Base-by-base conservation (phyloP, 345 rosid species). In the Angophora floribunda region DNA sequence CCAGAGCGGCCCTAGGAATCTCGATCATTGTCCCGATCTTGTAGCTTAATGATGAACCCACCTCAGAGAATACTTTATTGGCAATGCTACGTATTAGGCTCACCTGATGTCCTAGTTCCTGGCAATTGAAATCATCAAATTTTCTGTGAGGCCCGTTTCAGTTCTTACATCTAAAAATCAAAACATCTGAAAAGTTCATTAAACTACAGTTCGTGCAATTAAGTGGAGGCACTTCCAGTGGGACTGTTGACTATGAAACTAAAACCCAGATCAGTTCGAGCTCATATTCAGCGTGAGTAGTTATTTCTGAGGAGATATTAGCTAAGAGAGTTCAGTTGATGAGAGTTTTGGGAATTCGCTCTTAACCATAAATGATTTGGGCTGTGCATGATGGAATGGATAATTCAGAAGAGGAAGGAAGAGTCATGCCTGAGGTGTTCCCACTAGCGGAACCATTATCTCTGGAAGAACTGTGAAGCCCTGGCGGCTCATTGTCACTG, bases 361-460 rank as follows among this genome's bases (percentile, higher is more conserved):
- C 36, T n/a, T n/a, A 63, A 63, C 19, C 13, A 41, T 3, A 75
- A 75, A 75, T 41, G 49, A 36, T 5, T 36, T 36, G 65, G 67
- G 53, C 28, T 53, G 51, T 13, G 50, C 59, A 86, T 52, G 32
- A 51, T 47, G 21, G 79, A 51, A 65, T 3, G 82, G 22, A 63
- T 7, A 85, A 36, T 28, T 49, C 36, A 51, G 57, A 49, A 13
- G 67, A 86, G 79, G 41, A 41, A n/a, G 47, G 36, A 57, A 36
- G 53, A 89, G 79, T 79, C 93, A 22, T 90, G 91, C 99, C 97
- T 96, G 97, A 85, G 98, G 96, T 52, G 99, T 97, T 89, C 99
- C 99, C n/a, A 96, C 96, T 57, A 97, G 99, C 41, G 99, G 99
- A 94, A 97, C 98, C 99, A 97, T 97, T 90, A 97, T 96, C 94